Evolutionary conservation across 2,329 filamentous ascomycete genomes (phyloP).

Genomic region (Chrysosporium keratinophilum): DNA sequence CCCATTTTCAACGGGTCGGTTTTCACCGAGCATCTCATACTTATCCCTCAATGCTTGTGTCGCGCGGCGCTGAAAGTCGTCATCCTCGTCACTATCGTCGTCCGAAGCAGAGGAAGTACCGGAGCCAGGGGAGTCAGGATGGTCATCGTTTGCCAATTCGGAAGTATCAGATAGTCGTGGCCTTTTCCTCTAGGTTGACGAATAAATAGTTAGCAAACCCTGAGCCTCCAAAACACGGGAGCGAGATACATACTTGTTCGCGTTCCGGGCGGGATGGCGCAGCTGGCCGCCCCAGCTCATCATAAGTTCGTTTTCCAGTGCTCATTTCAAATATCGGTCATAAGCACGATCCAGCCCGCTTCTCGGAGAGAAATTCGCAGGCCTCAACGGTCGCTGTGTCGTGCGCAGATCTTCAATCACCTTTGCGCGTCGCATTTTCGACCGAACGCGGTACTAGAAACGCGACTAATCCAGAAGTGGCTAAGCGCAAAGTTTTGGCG

Average conservation of each 20-base stretch:
- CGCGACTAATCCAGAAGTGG: too few species aligned
- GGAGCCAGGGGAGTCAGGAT: not conserved
- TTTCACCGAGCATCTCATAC: constrained; percentile 49
- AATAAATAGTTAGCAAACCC: not conserved
- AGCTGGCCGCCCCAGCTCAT: not conserved
- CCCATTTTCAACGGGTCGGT: constrained; percentile 67
- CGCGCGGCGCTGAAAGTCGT: constrained; percentile 46
- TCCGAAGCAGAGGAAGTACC: not conserved
- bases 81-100: constrained; percentile 21
- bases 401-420: too few species aligned
- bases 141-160: not conserved
- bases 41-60: constrained; percentile 52
- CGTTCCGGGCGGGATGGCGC: not conserved
- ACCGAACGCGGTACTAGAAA: too few species aligned
- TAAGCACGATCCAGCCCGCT: too few species aligned
- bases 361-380: too few species aligned
- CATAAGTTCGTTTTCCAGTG: not conserved
- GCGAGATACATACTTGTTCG: not conserved
- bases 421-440: too few species aligned
- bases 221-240: too few species aligned
- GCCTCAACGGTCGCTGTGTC: too few species aligned
- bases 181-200: constrained; percentile 5
- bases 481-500: too few species aligned
- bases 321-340: too few species aligned
- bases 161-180: constrained; percentile 1